These are phyloP conservation scores for Sphaceloma murrayae DNA, from an alignment of 2,329 filamentous ascomycete species.

Conservation along the genomic window DNA sequence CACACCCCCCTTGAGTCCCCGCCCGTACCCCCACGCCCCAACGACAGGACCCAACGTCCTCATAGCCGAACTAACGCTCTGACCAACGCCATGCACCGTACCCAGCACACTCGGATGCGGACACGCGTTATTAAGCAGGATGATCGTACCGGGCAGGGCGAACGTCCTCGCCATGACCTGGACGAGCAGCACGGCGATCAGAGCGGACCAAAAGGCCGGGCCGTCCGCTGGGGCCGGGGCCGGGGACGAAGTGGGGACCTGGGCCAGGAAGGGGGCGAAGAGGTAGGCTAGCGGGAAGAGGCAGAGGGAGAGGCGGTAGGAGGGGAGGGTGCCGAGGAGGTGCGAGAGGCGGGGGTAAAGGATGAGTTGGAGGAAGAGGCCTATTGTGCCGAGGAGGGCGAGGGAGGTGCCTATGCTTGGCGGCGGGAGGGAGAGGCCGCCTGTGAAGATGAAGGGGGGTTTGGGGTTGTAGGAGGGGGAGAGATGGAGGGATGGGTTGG, in stretches of 20 bases:
- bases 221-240: constrained; percentile 35
- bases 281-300: constrained; percentile 39
- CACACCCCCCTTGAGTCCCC: constrained; percentile 43
- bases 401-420: constrained; percentile 39
- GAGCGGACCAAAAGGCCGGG: constrained; percentile 34
- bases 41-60: constrained; percentile 48
- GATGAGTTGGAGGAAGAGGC: constrained; percentile 38
- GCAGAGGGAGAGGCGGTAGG: constrained; percentile 34
- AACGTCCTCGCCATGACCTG: constrained; percentile 42
- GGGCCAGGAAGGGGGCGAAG: constrained; percentile 36
- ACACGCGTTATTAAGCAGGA: constrained; percentile 51
- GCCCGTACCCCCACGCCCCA: constrained; percentile 43
- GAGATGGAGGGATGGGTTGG: constrained; percentile 30
- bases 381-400: constrained; percentile 40
- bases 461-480: constrained; percentile 32
- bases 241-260: constrained; percentile 32
- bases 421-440: constrained; percentile 40
- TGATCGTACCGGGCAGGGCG: constrained; percentile 48
- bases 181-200: constrained; percentile 34
- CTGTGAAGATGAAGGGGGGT: constrained; percentile 38
- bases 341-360: constrained; percentile 37
- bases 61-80: constrained; percentile 45
- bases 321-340: constrained; percentile 33
- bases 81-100: constrained; percentile 50
- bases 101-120: constrained; percentile 48